These are phyloP conservation scores for Trichothecium roseum DNA, from an alignment of 2,329 filamentous ascomycete genomes.

Conservation along the genomic window DNA sequence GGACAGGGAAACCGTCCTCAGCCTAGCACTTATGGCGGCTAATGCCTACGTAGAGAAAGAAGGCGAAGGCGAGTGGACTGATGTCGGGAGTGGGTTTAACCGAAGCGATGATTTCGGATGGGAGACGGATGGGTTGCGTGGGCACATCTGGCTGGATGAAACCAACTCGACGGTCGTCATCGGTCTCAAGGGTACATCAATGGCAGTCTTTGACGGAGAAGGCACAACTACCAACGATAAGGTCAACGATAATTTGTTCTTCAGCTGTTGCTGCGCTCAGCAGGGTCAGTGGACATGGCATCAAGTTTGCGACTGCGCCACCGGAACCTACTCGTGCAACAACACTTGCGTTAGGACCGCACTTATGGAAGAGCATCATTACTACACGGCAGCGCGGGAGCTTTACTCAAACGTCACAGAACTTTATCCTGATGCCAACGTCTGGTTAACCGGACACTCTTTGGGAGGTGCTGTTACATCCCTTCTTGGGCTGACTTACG, in stretches of 20 bases:
- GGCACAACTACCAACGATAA: slow-evolving; percentile 97
- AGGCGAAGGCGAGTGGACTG: slow-evolving; percentile 68
- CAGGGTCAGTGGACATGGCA: slow-evolving; percentile 85
- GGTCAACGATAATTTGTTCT: slow-evolving; percentile 94
- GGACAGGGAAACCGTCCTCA: slow-evolving; percentile 75
- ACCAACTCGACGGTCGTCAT: slow-evolving; percentile 81
- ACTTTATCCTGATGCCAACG: slow-evolving; percentile 70
- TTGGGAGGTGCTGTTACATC: slow-evolving; percentile 82
- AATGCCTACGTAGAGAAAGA: slow-evolving; percentile 78
- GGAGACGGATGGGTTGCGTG: slow-evolving; percentile 78
- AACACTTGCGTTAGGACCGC: slow-evolving; percentile 75
- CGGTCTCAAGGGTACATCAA: slow-evolving; percentile 82
- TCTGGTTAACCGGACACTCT: slow-evolving; percentile 91
- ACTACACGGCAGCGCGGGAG: slow-evolving; percentile 82
- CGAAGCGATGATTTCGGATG: slow-evolving; percentile 85
- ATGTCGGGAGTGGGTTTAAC: slow-evolving; percentile 71
- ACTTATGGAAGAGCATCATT: slow-evolving; percentile 72
- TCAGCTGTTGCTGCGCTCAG: slow-evolving; percentile 94
- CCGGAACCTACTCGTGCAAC: slow-evolving; percentile 81
- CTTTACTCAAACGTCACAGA: slow-evolving; percentile 88
- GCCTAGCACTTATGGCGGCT: slow-evolving; percentile 76
- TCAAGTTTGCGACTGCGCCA: slow-evolving; percentile 88
- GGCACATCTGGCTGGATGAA: slow-evolving; percentile 85
- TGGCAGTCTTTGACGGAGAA: slow-evolving; percentile 90
- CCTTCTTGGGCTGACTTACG: slow-evolving; percentile 85